Base-by-base conservation (phyloP, 2,329 filamentous ascomycete genomes). In the Aspergillus brunneoviolaceus region DNA sequence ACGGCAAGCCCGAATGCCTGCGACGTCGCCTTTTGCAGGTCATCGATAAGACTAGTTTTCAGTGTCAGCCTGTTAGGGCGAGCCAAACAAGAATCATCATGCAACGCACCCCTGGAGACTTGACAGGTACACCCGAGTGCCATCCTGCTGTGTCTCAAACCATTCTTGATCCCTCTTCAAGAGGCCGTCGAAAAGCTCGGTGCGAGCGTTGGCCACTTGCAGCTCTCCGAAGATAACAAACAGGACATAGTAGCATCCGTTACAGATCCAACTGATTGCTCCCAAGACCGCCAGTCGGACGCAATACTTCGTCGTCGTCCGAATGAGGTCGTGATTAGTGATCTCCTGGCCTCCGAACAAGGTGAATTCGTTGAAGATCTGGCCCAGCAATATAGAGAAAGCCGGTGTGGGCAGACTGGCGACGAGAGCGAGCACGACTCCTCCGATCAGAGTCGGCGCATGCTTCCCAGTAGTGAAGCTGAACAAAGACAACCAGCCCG, bases 161-260 rank as follows among this genome's bases (percentile, higher is more conserved):
- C 93, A 98, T 50, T 83, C 81, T 71, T 95, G 85, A 12, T 94
- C 86, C 70, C 88, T 91, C 5, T 79, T 76, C n/a, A 96, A 72
- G 39, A 98, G 77, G 2, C 84, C 84, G 1, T 78, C 68, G 69
- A 96, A 96, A 2, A 95, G 76, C 5, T 77, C 79, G 16, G 82
- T 79, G 5, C 92, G 84, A 6, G 87, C 87, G 51, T 77, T 84
- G 33, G 83, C 84, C 0, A 89, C 91, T 65, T 96, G 91, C 2
- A 91, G 69, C 74, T 97, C 93, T 14, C 93, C 91, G 72, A 95
- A 95, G 0, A 84, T 72, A 31, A 94, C 80, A 87, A 93, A 97
- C 0, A 85, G 74, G 1, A 82, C 81, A 67, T 92, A 88, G 66
- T 91, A 89, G 1, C 82, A 71, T 3, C 85, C 84, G 65, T 90